Evolutionary conservation across 176 grass and related monocot genomes (phyloP).

Genomic region (Oryza australiensis): DNA sequence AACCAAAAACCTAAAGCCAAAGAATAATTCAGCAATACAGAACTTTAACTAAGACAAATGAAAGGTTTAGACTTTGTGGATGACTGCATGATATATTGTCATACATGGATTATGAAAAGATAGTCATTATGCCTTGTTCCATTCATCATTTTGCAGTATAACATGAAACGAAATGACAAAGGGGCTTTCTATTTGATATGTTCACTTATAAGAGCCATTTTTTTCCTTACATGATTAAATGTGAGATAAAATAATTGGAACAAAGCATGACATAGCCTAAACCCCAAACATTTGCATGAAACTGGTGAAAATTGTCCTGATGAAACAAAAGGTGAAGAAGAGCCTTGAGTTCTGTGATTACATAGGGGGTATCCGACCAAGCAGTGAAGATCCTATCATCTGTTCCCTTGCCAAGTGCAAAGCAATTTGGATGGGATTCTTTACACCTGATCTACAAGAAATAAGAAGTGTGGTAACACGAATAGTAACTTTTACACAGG

Average conservation of each 20-base stretch:
- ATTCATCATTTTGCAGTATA: slow-evolving; percentile 16
- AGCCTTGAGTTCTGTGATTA: slow-evolving; percentile 43
- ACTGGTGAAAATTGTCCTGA: neutral
- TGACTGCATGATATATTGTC: neutral
- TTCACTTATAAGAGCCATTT: neutral
- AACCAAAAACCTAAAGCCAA: slow-evolving; percentile 80
- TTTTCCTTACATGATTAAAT: slow-evolving; percentile 22
- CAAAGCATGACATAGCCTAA: neutral
- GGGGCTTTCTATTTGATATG: slow-evolving; percentile 15
- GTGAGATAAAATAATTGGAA: slow-evolving; percentile 9
- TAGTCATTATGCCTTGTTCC: neutral
- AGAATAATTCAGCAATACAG: slow-evolving; percentile 12
- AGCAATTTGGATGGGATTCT: slow-evolving; percentile 86
- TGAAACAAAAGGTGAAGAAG: slow-evolving; percentile 12
- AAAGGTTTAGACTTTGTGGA: neutral
- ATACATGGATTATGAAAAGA: slow-evolving; percentile 1
- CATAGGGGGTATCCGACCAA: slow-evolving; percentile 99
- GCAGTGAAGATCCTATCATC: slow-evolving; percentile 56
- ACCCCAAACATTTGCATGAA: neutral
- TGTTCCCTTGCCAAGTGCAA: slow-evolving; percentile 78
- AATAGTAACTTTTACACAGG: neutral
- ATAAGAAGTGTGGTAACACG: slow-evolving; percentile 34
- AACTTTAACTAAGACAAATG: slow-evolving; percentile 4
- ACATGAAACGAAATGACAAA: slow-evolving; percentile 5
- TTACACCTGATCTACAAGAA: slow-evolving; percentile 91